Conservation (phyloP, 83 land plant genomes). For the Picea abies region DNA sequence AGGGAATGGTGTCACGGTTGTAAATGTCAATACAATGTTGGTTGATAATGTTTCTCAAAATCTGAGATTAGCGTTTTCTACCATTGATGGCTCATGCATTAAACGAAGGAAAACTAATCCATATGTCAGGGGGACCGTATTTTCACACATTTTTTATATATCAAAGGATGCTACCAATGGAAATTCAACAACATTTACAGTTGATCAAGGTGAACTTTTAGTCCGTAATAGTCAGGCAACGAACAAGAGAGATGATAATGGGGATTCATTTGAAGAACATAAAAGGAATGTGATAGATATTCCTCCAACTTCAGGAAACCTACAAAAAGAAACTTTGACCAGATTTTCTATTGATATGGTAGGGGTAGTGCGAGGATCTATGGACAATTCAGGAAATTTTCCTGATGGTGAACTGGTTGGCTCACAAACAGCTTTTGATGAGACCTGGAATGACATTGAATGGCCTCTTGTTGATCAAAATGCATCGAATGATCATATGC, state of each 20-base stretch:
- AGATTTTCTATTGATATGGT: background rate
- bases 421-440: background rate
- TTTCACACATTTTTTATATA: too few species aligned
- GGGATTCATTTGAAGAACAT: background rate
- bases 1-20: background rate
- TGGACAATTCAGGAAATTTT: background rate
- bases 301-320: background rate
- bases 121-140: too few species aligned
- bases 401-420: background rate
- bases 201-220: too few species aligned
- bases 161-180: too few species aligned
- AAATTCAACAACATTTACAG: too few species aligned
- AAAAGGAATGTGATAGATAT: background rate
- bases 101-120: background rate
- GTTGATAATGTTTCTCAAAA: slow-evolving; percentile 4
- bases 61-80: slow-evolving; percentile 15
- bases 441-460: background rate
- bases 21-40: background rate
- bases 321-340: background rate
- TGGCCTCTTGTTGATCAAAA: too few species aligned
- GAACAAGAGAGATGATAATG: background rate
- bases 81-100: slow-evolving; percentile 13
- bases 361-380: background rate
- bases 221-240: background rate
- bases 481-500: too few species aligned